Evolutionary conservation across 1,284 basidiomycete species (phyloP), one percentile per base, ranked within the genome.

Genomic region (Cryptococcus sp.): DNA sequence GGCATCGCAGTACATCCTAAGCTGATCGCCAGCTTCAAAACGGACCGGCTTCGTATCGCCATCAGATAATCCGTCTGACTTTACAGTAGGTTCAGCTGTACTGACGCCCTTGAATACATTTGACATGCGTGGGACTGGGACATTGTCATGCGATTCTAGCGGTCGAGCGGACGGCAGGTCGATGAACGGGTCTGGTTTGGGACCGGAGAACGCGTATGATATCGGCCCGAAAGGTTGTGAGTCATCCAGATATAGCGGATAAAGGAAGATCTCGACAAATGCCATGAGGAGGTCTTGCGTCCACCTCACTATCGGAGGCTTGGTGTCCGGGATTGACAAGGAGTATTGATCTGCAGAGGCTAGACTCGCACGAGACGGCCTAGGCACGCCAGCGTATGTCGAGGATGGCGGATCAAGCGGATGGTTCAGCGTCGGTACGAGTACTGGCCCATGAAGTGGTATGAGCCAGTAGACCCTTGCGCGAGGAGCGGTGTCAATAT

Each of bases 181-280:
- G 40, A 74, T 22, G 58, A 58, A 73, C 20, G 74, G 72, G 55
- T 73, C 71, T 3, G 74, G 74, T 56, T 70, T 73, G 0, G 72
- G 66, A 6, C 71, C 71, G 3, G 64, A 66, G 11, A 71, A 59
- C 2, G 53, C 47, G n/a, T 67, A 56, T 11, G 54, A 57, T 13
- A 67, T 30, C 27, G 46, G 40, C 16, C 66, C 67, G 49, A 68
- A 64, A 0, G 58, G 61, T 5, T 47, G 42, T 1, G 35, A 25
- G 0, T 51, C 53, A 27, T 69, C 62, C 1, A 47, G n/a, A 48
- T 67, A 57, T 1, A 68, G 46, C 1, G 64, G 61, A 17, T 63
- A 52, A 3, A 72, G 59, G 19, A 64, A 62, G 2, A 22, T 27
- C 20, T 54, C 52, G 22, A 65, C 35, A 54, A 73, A 68, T 16